Evolutionary conservation across 192 early-diverging fungal genomes (phyloP), one percentile per base, ranked within the genome.

Genomic region (Umbelopsis isabellina): DNA sequence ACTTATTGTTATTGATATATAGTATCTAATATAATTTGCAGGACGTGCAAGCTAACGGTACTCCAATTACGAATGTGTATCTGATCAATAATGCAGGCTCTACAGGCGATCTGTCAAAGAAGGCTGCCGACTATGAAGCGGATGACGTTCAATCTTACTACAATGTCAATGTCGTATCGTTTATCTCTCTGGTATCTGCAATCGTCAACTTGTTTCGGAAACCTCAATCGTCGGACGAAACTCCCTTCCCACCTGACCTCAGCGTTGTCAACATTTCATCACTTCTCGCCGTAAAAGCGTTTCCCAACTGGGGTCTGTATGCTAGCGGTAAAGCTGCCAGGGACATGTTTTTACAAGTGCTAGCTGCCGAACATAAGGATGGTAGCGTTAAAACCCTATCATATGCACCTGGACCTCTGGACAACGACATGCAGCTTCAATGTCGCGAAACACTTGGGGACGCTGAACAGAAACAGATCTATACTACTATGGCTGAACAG

Each of bases 351-450:
- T 75, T 93, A 35, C 68, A 83, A 21, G 87, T 90, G 0, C 82
- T 92, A 3, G 94, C 93, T 15, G n/a, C 77, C 12, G 94, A 96
- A 71, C 73, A 92, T 46, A 78, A 73, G 55, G 46, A 48, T 35
- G 79, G 75, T 64, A 47, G 83, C 44, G 76, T 91, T 49, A 86
- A 89, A 66, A 85, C 89, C 15, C 80, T 97, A 46, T 93, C 82
- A 69, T 97, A 97, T 79, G 92, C 95, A 3, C 95, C 95, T 2
- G 95, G 95, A 15, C 95, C 95, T 35, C 76, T 97, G 61, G 92
- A 95, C 49, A 92, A 90, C 52, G 83, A 89, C 41, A 94, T 95
- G 94, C 93, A 95, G 78, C 74, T 77, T 1, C 70, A 82, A 37
- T 92, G 95, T 37, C 87, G 95, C 21, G 73, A 83, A 23, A 87